Evolutionary conservation across 768 basidiomycete species (phyloP).

Genomic region (Epithele typhae): DNA sequence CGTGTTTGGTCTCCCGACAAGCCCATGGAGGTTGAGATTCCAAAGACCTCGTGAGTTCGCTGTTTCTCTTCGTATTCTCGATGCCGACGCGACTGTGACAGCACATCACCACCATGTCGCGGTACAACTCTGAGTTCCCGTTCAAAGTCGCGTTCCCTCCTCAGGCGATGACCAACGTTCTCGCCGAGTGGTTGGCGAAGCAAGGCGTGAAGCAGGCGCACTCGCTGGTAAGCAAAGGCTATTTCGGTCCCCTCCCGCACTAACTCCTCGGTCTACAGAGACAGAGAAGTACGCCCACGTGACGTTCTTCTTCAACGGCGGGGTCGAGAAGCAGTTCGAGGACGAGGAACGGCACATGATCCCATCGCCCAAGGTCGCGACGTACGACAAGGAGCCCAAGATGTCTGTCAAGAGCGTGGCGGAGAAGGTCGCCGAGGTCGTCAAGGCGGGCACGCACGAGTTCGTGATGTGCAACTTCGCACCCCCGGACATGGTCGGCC

Average conservation of each 20-base stretch:
- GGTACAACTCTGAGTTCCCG: conserved; percentile 87
- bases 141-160: conserved; percentile 94
- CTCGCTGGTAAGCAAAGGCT: conserved; percentile 55
- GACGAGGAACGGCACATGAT: conserved; percentile 84
- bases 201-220: conserved; percentile 83
- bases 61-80: not conserved
- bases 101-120: conserved; percentile 92
- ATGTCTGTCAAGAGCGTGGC: conserved; percentile 90
- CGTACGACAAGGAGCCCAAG: conserved; percentile 86
- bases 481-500: conserved; percentile 96
- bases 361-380: conserved; percentile 89
- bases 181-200: conserved; percentile 86
- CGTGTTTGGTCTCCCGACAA: conserved; percentile 81
- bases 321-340: conserved; percentile 88
- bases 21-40: conserved; percentile 78
- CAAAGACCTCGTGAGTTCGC: conserved; percentile 66
- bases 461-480: conserved; percentile 99
- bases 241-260: not conserved
- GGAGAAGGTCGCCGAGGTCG: conserved; percentile 86
- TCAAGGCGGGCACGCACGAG: conserved; percentile 64
- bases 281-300: conserved; percentile 99
- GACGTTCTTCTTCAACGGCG: conserved; percentile 98
- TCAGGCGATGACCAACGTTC: conserved; percentile 88
- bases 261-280: conserved; percentile 38
- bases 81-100: conserved; percentile 26